phyloP scores from a whole-genome alignment of 306 rosid genomes.

The Coriaria nepalensis region DNA sequence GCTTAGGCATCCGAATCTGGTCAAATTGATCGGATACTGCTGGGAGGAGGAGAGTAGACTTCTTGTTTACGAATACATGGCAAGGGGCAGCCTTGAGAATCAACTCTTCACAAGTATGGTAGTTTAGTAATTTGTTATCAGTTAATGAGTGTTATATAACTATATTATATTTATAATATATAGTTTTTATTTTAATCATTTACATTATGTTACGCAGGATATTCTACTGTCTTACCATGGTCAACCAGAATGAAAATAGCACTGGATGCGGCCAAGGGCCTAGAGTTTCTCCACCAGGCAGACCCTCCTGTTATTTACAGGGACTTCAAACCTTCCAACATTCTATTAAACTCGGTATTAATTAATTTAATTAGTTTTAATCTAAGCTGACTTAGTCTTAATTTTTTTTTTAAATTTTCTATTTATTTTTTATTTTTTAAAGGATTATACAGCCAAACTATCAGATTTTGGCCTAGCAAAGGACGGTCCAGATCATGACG shows the following conservation, averaged over 20 bases:
- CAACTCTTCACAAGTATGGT: slow-evolving; percentile 48
- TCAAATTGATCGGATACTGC: slow-evolving; percentile 77
- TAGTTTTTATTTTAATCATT: slow-evolving; percentile 17
- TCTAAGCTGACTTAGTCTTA: slow-evolving; percentile 5
- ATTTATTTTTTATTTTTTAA: no score
- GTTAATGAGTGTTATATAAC: no score
- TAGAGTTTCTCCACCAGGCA: slow-evolving; percentile 63
- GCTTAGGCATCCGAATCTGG: slow-evolving; percentile 72
- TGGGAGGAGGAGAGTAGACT: slow-evolving; percentile 80
- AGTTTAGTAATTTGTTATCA: neutral
- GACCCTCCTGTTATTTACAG: slow-evolving; percentile 75
- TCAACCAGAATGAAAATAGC: slow-evolving; percentile 79
- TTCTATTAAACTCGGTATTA: slow-evolving; percentile 57
- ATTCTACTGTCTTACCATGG: slow-evolving; percentile 81
- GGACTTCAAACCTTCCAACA: slow-evolving; percentile 75
- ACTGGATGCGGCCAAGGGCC: slow-evolving; percentile 79
- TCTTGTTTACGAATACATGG: slow-evolving; percentile 82
- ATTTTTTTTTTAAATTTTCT: neutral
- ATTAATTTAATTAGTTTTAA: no score
- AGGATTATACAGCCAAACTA: slow-evolving; percentile 62
- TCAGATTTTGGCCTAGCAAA: slow-evolving; percentile 77
- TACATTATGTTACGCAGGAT: slow-evolving; percentile 26
- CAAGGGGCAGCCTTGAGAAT: slow-evolving; percentile 56
- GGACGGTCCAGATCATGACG: slow-evolving; percentile 56
- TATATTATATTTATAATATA: neutral